A percentile compares a stretch with the other conserved stretches of the same genome.
phyloP scores from a whole-genome alignment of 139 green algal species.

The Volvox reticuliferus region DNA sequence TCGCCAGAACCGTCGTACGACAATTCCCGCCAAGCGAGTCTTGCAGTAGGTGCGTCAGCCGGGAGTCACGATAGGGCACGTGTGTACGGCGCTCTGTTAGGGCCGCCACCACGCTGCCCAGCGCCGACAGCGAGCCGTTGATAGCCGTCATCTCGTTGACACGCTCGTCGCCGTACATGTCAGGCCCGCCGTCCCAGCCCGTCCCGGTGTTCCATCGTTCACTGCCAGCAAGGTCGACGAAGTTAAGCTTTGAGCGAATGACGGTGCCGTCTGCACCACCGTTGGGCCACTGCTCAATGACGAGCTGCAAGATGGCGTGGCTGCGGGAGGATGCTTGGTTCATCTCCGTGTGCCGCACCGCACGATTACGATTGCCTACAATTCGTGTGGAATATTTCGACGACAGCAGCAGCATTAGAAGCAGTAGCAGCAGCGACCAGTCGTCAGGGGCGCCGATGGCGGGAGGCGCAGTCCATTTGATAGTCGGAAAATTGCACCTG shows the following conservation, averaged over 20 bases:
- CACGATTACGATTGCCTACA: slow-evolving; percentile 64
- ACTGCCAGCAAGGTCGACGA: slow-evolving; percentile 92
- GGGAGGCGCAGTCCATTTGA: too few species aligned
- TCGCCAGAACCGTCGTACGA: slow-evolving; percentile 67
- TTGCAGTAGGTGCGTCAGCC: slow-evolving; percentile 91
- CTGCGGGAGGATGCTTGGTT: slow-evolving; percentile 73
- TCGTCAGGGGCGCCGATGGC: too few species aligned
- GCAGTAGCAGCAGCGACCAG: too few species aligned
- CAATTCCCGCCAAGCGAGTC: slow-evolving; percentile 66
- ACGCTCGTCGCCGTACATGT: slow-evolving; percentile 68
- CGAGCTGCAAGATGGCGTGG: slow-evolving; percentile 77
- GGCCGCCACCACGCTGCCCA: slow-evolving; percentile 72
- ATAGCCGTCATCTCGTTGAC: slow-evolving; percentile 81
- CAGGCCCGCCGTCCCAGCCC: neutral
- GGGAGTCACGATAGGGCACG: slow-evolving; percentile 79
- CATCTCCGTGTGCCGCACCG: slow-evolving; percentile 73
- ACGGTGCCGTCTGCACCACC: slow-evolving; percentile 51
- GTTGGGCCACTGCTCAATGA: slow-evolving; percentile 62
- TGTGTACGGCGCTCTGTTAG: slow-evolving; percentile 64
- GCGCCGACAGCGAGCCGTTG: slow-evolving; percentile 70
- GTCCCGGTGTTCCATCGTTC: slow-evolving; percentile 73
- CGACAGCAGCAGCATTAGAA: too few species aligned
- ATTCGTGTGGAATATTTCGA: too few species aligned
- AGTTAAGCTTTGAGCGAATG: slow-evolving; percentile 85
- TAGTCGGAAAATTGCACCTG: too few species aligned